A percentile compares a stretch with the other conserved stretches of the same genome.
Evolutionary conservation across 78 protist species (phyloP).

Genomic region (Protostelium mycophagum): DNA sequence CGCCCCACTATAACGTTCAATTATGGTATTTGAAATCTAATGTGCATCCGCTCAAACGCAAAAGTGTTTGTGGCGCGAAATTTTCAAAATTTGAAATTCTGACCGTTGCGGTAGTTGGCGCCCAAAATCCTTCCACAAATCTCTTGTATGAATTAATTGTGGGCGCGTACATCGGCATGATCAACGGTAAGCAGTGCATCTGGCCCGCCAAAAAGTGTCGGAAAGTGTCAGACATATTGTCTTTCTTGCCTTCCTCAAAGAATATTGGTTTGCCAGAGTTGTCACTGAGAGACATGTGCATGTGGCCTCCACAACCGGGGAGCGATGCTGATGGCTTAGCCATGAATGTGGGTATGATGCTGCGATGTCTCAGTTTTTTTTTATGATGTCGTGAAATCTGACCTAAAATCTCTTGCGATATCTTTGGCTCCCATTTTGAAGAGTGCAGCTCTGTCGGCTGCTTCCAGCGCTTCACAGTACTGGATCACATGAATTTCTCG

Average conservation of each 20-base stretch:
- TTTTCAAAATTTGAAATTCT: not conserved
- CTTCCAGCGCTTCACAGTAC: slow-evolving; percentile 30
- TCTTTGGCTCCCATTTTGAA: slow-evolving; percentile 42
- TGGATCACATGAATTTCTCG: not conserved
- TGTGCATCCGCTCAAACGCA: too few species aligned
- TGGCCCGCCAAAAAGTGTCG: slow-evolving; percentile 55
- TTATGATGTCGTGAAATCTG: not conserved
- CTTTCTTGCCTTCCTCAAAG: not conserved
- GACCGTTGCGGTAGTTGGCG: slow-evolving; percentile 62
- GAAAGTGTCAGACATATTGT: slow-evolving; percentile 31
- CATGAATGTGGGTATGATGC: slow-evolving; percentile 48
- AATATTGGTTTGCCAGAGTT: slow-evolving; percentile 11
- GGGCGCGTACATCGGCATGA: slow-evolving; percentile 64
- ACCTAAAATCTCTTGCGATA: slow-evolving; percentile 21
- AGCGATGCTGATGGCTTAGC: slow-evolving; percentile 39
- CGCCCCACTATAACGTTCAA: not conserved
- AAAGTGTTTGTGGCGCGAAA: too few species aligned
- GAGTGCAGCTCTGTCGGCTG: slow-evolving; percentile 56
- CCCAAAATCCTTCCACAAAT: slow-evolving; percentile 62
- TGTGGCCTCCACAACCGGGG: slow-evolving; percentile 63
- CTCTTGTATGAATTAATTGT: slow-evolving; percentile 56
- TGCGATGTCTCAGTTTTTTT: not conserved
- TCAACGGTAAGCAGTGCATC: slow-evolving; percentile 34
- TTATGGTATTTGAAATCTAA: not conserved
- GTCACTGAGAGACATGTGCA: slow-evolving; percentile 45